Percentiles rank a stretch among this genome's conserved stretches.
These are phyloP conservation scores for Mimosa bimucronata DNA, from an alignment of 306 rosid species.

Conservation along the genomic window DNA sequence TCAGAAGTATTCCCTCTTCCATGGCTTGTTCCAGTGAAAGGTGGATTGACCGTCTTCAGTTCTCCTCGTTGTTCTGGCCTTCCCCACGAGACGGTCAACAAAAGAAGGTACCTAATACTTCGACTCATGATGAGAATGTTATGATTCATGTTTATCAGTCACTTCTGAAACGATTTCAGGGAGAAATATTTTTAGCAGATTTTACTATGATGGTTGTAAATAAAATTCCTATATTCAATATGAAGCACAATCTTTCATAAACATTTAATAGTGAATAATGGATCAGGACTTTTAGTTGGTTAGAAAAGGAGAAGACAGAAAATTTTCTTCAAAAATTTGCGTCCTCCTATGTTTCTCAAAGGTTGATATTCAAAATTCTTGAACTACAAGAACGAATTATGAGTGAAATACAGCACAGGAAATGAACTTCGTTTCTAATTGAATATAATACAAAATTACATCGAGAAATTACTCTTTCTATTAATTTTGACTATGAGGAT, in stretches of 20 bases:
- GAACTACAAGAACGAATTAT: neutral
- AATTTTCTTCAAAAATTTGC: neutral
- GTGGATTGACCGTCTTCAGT: conserved; percentile 83
- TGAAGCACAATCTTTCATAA: neutral
- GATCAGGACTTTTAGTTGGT: neutral
- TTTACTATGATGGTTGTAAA: neutral
- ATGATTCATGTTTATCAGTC: neutral
- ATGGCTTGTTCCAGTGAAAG: conserved; percentile 73
- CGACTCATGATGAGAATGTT: neutral
- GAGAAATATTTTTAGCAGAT: neutral
- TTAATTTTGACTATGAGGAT: neutral
- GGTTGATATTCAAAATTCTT: neutral
- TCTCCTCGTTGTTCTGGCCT: conserved; percentile 84
- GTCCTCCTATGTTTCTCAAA: neutral
- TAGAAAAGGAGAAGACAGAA: neutral
- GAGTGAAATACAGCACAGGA: neutral
- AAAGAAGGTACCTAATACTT: conserved; percentile 54
- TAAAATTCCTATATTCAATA: neutral
- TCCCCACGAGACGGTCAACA: conserved; percentile 76
- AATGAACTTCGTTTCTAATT: neutral
- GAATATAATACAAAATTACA: neutral
- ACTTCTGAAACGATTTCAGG: neutral
- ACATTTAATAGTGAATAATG: neutral
- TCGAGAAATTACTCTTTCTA: neutral
- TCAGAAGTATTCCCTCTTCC: conserved; percentile 44